Conservation (phyloP, 345 rosid species). For the Populus ilicifolia region DNA sequence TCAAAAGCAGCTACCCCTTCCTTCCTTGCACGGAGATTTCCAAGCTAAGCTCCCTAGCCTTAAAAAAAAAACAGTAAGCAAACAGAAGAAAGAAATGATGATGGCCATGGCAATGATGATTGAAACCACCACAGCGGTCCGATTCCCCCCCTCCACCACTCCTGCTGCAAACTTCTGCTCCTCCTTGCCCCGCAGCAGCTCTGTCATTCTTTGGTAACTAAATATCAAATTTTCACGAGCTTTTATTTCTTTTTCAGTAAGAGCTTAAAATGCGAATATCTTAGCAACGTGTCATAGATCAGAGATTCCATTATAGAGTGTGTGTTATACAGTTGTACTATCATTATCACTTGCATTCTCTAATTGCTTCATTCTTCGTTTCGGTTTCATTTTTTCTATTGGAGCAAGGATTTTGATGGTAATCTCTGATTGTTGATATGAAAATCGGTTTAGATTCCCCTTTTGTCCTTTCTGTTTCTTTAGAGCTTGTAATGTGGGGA, state of each 20-base stretch:
- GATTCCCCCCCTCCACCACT: constrained; percentile 37
- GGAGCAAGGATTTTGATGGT: background rate
- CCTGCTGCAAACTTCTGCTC: constrained; percentile 42
- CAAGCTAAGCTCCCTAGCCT: background rate
- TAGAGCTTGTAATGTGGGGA: background rate
- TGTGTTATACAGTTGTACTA: background rate
- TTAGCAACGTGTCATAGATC: background rate
- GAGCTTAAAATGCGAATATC: background rate
- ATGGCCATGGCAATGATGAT: constrained; percentile 39
- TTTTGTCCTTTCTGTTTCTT: background rate
- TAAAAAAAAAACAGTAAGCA: background rate
- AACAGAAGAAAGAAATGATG: background rate
- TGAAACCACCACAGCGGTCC: constrained; percentile 62
- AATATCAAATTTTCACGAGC: background rate
- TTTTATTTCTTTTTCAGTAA: background rate
- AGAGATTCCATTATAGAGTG: background rate
- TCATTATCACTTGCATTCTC: background rate
- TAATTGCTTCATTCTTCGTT: background rate
- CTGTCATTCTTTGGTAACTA: background rate
- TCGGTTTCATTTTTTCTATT: background rate
- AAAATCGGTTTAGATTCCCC: background rate
- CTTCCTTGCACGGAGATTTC: background rate
- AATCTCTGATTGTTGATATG: background rate
- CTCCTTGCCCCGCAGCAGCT: constrained; percentile 40
- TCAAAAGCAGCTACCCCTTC: background rate